Conservation (phyloP, 2,329 filamentous ascomycete species). For the Ascochyta clinopodiicola region DNA sequence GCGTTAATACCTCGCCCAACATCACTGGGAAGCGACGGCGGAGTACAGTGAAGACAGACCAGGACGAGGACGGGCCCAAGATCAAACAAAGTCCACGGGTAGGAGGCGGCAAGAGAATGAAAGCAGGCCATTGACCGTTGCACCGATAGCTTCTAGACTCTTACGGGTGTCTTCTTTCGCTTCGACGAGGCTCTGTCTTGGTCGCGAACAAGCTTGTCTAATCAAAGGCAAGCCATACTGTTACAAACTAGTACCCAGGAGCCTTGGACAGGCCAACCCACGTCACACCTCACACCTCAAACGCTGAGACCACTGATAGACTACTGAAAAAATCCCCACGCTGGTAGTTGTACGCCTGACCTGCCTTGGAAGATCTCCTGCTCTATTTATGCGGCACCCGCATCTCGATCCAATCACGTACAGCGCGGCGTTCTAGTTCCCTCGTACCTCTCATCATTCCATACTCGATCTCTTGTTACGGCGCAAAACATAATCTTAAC, state of each 20-base stretch:
- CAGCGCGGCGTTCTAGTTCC: slow-evolving; percentile 18
- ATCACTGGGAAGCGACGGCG: slow-evolving; percentile 65
- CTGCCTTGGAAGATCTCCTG: background rate
- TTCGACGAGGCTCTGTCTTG: background rate
- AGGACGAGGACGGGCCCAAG: slow-evolving; percentile 56
- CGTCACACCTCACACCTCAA: background rate
- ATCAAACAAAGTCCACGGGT: slow-evolving; percentile 57
- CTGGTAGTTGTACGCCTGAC: background rate
- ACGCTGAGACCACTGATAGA: background rate
- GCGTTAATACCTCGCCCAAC: slow-evolving; percentile 69
- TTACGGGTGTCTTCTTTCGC: too few species aligned
- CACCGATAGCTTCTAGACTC: background rate
- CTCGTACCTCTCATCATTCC: slow-evolving; percentile 3
- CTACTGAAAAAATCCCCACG: background rate
- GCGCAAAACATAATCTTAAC: slow-evolving; percentile 1
- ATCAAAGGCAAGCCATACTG: background rate
- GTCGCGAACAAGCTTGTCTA: background rate
- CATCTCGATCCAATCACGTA: slow-evolving; percentile 7
- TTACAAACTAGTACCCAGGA: background rate
- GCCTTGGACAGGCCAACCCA: background rate
- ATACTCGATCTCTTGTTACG: slow-evolving; percentile 2
- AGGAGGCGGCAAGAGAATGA: slow-evolving; percentile 48
- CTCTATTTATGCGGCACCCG: background rate
- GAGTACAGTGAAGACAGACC: slow-evolving; percentile 66
- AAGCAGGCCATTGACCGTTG: slow-evolving; percentile 31